A percentile compares a stretch with the other conserved stretches of the same genome.
Evolutionary conservation across 2,329 filamentous ascomycete species (phyloP).

Genomic region (Penicillium crustosum): DNA sequence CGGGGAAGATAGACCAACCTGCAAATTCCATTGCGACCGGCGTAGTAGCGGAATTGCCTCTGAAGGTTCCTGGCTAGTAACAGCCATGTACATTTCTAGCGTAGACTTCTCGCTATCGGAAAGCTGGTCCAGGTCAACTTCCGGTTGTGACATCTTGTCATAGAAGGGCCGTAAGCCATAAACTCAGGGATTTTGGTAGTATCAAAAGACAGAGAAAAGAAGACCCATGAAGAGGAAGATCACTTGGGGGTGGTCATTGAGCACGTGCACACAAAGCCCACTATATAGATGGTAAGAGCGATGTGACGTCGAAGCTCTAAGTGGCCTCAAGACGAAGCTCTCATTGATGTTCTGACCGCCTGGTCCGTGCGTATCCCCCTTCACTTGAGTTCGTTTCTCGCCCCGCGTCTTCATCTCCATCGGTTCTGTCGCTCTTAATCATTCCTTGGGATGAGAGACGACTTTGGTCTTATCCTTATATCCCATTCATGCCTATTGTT

Average conservation of each 20-base stretch:
- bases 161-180: slow-evolving; percentile 24
- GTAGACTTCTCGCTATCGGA: slow-evolving; percentile 76
- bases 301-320: slow-evolving; percentile 7
- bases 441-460: slow-evolving; percentile 19
- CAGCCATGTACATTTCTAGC: slow-evolving; percentile 81
- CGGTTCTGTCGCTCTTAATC: slow-evolving; percentile 19
- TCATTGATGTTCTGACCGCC: slow-evolving; percentile 25
- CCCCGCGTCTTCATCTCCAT: slow-evolving; percentile 25
- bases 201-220: background rate
- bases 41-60: slow-evolving; percentile 77
- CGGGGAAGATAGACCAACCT: slow-evolving; percentile 52
- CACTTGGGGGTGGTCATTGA: background rate
- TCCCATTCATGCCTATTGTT: slow-evolving; percentile 11
- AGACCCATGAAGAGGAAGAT: background rate
- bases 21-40: slow-evolving; percentile 93
- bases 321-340: slow-evolving; percentile 9
- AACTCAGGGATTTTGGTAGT: slow-evolving; percentile 4
- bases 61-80: slow-evolving; percentile 78
- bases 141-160: slow-evolving; percentile 49
- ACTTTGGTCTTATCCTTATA: slow-evolving; percentile 17
- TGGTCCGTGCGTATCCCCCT: slow-evolving; percentile 29
- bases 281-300: background rate
- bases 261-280: background rate
- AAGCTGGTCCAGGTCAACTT: slow-evolving; percentile 62
- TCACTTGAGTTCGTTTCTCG: slow-evolving; percentile 25